Base-by-base conservation (phyloP, 2,329 filamentous ascomycete genomes). In the Microdochium trichocladiopsis region DNA sequence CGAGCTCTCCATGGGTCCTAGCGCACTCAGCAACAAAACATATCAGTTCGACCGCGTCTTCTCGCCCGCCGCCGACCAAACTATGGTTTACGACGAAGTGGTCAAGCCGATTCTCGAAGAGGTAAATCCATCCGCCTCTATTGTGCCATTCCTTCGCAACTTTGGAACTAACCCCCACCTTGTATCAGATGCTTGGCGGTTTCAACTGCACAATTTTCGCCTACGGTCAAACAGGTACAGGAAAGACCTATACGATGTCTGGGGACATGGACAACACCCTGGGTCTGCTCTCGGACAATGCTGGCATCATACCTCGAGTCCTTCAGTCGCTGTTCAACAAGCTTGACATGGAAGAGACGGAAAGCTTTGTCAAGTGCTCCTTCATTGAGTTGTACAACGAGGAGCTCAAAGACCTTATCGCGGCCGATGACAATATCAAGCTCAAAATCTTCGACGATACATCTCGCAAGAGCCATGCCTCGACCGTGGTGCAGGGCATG, bases 361-460 rank as follows among this genome's bases (percentile, higher is more conserved):
- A 99, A 63, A 90, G 86, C 66, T 90, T 87, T 23, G 92, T 99
- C 61, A 96, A 96, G 66, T 96, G 92, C 72, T 99, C 95, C 0
- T 99, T 97, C 64, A 97, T 99, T 62, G 94, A 99, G 67, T 76
- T 99, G 1, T 99, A 99, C 74, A 99, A 99, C 66, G 94, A 99
- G 69, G 94, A 99, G 63, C 78, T 99, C 24, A 87, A 93, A 43
- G 94, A 99, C 66, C 71, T 99, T 31, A 83, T 97, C 3, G 85
- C 93, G 0, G 70, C 78, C 0, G 94, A 99, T 50, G 92, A 96
- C 51, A 82, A 75, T 55, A 77, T 82, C 12, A 97, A 96, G 69
- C 76, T 99, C 50, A 99, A 97, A 66, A 96, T 99, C 52, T 99
- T 86, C 66, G 94, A 99, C 58, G 94, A 96, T 64, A 86, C 86